These are phyloP conservation scores for Aspergillus japonicus DNA, from an alignment of 2,329 filamentous ascomycete species.

Conservation along the genomic window DNA sequence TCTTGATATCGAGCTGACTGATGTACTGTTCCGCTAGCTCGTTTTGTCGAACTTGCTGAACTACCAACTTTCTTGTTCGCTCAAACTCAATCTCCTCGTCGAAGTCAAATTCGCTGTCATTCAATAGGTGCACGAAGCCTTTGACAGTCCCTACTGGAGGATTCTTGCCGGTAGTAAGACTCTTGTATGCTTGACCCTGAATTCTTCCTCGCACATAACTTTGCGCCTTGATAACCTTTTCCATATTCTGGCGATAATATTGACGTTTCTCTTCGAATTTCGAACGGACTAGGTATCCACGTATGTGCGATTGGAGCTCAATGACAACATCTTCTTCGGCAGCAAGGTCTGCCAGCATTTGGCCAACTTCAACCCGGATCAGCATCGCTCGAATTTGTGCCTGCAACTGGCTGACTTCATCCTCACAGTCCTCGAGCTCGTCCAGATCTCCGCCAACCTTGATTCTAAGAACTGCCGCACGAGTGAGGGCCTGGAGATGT, in stretches of 20 bases:
- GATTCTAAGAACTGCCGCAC: slow-evolving; percentile 43
- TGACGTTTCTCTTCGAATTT: slow-evolving; percentile 80
- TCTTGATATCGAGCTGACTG: slow-evolving; percentile 97
- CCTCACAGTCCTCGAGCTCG: slow-evolving; percentile 66
- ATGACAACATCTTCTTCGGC: slow-evolving; percentile 75
- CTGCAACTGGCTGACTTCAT: slow-evolving; percentile 70
- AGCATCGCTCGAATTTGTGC: slow-evolving; percentile 76
- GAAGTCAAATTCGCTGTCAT: slow-evolving; percentile 98
- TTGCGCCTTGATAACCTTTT: slow-evolving; percentile 97
- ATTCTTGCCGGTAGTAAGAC: slow-evolving; percentile 91
- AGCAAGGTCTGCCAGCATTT: slow-evolving; percentile 73
- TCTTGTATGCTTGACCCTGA: slow-evolving; percentile 97
- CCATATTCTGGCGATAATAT: slow-evolving; percentile 95
- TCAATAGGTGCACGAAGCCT: slow-evolving; percentile 95
- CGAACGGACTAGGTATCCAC: slow-evolving; percentile 70
- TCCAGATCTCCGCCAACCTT: slow-evolving; percentile 58
- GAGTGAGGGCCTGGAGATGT: slow-evolving; percentile 40
- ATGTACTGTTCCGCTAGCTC: slow-evolving; percentile 98
- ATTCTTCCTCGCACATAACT: slow-evolving; percentile 94
- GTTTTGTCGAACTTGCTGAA: slow-evolving; percentile 95
- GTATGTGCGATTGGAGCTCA: slow-evolving; percentile 71
- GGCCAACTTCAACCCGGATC: slow-evolving; percentile 69
- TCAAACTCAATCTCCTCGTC: slow-evolving; percentile 98
- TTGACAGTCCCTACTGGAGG: slow-evolving; percentile 95
- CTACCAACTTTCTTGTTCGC: slow-evolving; percentile 87